These are phyloP conservation scores for Amborella trichopoda DNA, from an alignment of 164 flowering plant species.

Conservation along the genomic window DNA sequence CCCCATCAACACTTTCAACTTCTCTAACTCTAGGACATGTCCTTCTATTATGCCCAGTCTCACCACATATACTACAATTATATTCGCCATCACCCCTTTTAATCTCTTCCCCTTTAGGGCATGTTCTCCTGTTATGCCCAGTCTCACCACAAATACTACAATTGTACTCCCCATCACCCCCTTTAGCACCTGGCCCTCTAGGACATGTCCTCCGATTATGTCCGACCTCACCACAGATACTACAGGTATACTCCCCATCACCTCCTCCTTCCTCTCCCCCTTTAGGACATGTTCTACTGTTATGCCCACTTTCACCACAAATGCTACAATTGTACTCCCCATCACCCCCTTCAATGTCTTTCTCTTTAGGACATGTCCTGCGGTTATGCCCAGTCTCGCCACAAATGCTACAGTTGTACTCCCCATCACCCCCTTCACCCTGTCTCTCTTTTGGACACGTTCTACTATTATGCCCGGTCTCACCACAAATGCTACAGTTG, in stretches of 20 bases:
- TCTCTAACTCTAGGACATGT: neutral
- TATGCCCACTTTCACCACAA: neutral
- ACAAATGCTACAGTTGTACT: slow-evolving; percentile 52
- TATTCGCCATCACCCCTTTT: neutral
- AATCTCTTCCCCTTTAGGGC: slow-evolving; percentile 18
- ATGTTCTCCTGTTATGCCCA: slow-evolving; percentile 55
- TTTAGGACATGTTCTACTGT: neutral
- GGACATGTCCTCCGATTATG: slow-evolving; percentile 1
- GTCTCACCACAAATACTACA: slow-evolving; percentile 28
- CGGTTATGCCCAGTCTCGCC: slow-evolving; percentile 75
- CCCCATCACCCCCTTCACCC: slow-evolving; percentile 18
- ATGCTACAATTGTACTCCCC: neutral
- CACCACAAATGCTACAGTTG: slow-evolving; percentile 66
- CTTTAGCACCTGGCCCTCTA: slow-evolving; percentile 1
- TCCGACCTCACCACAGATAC: neutral
- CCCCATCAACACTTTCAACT: too few relatives aligned
- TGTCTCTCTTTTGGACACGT: slow-evolving; percentile 61
- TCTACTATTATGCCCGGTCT: slow-evolving; percentile 67
- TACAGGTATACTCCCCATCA: neutral
- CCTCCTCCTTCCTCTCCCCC: too few relatives aligned
- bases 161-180: slow-evolving; percentile 9
- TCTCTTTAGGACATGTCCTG: slow-evolving; percentile 51
- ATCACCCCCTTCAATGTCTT: slow-evolving; percentile 1
- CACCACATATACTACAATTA: neutral
- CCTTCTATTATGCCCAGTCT: neutral